These are phyloP conservation scores for Allium cepa DNA, from an alignment of 106 monocot genomes.

Conservation along the genomic window DNA sequence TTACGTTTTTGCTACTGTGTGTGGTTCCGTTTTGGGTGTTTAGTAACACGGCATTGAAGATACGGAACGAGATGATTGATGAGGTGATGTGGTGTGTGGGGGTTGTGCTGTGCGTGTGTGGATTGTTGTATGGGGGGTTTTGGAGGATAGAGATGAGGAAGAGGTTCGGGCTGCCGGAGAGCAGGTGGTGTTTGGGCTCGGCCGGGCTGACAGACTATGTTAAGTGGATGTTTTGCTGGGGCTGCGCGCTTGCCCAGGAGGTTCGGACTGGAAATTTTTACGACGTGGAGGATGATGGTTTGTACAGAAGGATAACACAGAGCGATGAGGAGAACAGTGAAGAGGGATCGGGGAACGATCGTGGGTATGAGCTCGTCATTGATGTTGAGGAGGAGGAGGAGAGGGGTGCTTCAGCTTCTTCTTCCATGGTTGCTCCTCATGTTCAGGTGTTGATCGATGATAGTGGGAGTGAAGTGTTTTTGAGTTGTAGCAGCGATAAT, in stretches of 20 bases:
- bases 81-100: slow-evolving; percentile 21
- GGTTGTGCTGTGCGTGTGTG: slow-evolving; percentile 25
- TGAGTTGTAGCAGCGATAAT: too few relatives aligned
- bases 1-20: slow-evolving; percentile 31
- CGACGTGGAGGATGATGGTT: slow-evolving; percentile 23
- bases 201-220: slow-evolving; percentile 14
- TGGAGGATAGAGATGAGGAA: slow-evolving; percentile 53
- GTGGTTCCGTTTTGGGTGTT: slow-evolving; percentile 37
- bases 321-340: slow-evolving; percentile 4
- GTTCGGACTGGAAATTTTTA: slow-evolving; percentile 37
- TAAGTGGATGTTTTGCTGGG: slow-evolving; percentile 34
- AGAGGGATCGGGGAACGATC: neutral
- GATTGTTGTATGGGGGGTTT: slow-evolving; percentile 46
- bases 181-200: slow-evolving; percentile 18
- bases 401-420: too few relatives aligned
- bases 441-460: too few relatives aligned
- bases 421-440: too few relatives aligned
- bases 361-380: slow-evolving; percentile 5
- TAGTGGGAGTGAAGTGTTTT: too few relatives aligned
- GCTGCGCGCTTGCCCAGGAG: slow-evolving; percentile 47
- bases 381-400: neutral
- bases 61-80: slow-evolving; percentile 18
- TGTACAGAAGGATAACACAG: slow-evolving; percentile 3
- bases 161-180: slow-evolving; percentile 30
- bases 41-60: slow-evolving; percentile 24